Percentiles rank a stretch among this genome's conserved stretches.
phyloP scores from a whole-genome alignment of 2,329 filamentous ascomycete species.

The Diaporthe citri region DNA sequence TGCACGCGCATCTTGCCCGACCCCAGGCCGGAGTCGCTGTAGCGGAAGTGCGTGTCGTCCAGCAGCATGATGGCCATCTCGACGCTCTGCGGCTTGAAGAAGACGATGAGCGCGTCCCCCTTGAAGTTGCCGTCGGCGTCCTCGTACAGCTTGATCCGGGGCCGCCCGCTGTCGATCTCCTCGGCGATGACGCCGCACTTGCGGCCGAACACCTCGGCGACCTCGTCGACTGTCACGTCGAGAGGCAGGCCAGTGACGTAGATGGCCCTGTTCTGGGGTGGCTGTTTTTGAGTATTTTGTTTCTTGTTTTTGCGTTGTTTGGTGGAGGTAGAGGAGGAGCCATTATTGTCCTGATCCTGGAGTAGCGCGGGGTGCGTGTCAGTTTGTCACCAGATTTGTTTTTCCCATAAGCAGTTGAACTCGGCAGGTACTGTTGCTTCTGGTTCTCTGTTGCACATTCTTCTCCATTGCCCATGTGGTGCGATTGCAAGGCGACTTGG shows the following conservation, averaged over 20 bases:
- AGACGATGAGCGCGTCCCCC: conserved; percentile 92
- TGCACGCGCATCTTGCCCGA: conserved; percentile 82
- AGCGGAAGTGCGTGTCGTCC: conserved; percentile 85
- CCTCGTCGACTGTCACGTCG: conserved; percentile 83
- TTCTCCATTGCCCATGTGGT: conserved; percentile 17
- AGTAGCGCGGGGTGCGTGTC: conserved; percentile 40
- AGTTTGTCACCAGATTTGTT: conserved; percentile 39
- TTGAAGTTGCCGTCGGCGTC: conserved; percentile 89
- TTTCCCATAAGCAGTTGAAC: conserved; percentile 17
- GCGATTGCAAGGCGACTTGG: background rate
- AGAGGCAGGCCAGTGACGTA: conserved; percentile 90
- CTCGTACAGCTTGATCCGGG: conserved; percentile 93
- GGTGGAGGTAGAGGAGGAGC: conserved; percentile 37
- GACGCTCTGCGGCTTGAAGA: conserved; percentile 96
- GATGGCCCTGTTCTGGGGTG: conserved; percentile 84
- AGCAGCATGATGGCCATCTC: conserved; percentile 84
- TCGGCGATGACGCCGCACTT: conserved; percentile 94
- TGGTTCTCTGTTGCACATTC: conserved; percentile 6
- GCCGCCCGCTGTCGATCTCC: conserved; percentile 88
- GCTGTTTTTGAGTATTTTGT: conserved; percentile 54
- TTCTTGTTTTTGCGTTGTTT: conserved; percentile 50
- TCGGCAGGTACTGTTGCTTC: conserved; percentile 21
- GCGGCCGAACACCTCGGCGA: conserved; percentile 83
- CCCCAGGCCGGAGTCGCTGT: conserved; percentile 64
- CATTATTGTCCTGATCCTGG: conserved; percentile 48